phyloP scores from a whole-genome alignment of 2,329 filamentous ascomycete genomes.

The Lachnum nothofagi region DNA sequence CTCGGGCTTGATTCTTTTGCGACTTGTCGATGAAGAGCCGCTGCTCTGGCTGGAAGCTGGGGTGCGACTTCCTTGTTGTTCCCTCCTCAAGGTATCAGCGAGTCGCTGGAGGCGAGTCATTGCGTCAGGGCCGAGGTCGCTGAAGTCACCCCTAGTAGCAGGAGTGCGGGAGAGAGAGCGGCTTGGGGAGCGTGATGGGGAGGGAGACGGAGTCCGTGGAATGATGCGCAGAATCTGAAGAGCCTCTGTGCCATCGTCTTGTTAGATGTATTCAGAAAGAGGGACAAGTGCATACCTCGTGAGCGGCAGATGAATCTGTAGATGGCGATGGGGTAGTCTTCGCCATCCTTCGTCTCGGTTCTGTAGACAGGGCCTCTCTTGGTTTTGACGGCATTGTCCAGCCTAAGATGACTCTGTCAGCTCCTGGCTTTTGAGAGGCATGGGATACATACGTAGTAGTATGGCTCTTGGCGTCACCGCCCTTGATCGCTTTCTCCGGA shows the following conservation, averaged over 20 bases:
- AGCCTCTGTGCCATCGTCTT: conserved; percentile 13
- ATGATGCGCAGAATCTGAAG: conserved; percentile 22
- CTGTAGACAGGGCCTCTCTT: background rate
- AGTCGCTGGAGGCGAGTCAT: no score
- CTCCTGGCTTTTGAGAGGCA: background rate
- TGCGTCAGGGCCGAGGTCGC: no score
- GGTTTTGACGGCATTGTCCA: background rate
- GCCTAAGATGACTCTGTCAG: background rate
- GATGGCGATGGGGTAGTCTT: conserved; percentile 9
- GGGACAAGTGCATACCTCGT: conserved; percentile 10
- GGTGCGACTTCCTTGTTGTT: no score
- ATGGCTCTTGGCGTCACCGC: conserved; percentile 18
- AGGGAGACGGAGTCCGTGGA: conserved; percentile 18
- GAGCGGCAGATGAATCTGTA: conserved; percentile 28
- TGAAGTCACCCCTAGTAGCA: no score
- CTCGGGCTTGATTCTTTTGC: no score
- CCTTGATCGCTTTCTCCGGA: conserved; percentile 19
- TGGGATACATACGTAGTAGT: conserved; percentile 13
- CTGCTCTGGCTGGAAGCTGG: no score
- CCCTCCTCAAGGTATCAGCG: no score
- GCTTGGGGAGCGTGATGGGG: background rate
- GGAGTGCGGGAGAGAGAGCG: background rate
- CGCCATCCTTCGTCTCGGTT: conserved; percentile 20
- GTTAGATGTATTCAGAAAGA: background rate
- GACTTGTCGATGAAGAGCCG: no score